Conservation (phyloP, 163 green algal species). For the Volvox carteri region DNA sequence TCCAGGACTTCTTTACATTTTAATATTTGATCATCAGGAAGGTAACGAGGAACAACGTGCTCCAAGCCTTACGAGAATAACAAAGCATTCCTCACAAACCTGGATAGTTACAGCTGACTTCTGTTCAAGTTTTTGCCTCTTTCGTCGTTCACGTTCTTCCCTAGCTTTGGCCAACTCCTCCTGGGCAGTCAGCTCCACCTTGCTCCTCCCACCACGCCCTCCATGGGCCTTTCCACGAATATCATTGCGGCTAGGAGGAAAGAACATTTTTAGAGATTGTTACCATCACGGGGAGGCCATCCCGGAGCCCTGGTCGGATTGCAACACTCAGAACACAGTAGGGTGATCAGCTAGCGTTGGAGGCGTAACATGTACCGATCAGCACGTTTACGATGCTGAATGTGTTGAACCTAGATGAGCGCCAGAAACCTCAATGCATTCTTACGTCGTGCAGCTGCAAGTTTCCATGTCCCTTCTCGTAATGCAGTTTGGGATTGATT, state of each 20-base stretch:
- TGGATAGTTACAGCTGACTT: constrained; percentile 64
- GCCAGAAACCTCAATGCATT: no score
- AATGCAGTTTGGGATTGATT: no score
- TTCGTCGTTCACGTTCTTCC: constrained; percentile 65
- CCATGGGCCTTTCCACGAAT: constrained; percentile 48
- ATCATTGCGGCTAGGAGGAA: constrained; percentile 37
- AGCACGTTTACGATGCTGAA: no score
- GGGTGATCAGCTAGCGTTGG: no score
- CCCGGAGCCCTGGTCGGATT: neutral
- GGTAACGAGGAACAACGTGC: neutral
- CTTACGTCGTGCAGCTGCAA: no score
- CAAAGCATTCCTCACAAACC: constrained; percentile 24
- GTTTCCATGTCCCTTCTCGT: no score
- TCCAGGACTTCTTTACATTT: neutral
- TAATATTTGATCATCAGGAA: neutral
- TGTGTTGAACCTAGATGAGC: no score
- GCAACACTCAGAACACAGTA: constrained; percentile 27
- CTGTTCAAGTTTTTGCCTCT: constrained; percentile 64
- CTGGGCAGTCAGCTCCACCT: constrained; percentile 53
- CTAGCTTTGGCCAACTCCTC: constrained; percentile 68
- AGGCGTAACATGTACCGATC: no score
- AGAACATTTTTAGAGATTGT: constrained; percentile 47
- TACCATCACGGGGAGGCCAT: constrained; percentile 23
- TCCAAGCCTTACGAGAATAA: neutral
- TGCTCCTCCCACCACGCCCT: constrained; percentile 56